These are phyloP conservation scores for Trametes gibbosa DNA, from an alignment of 768 basidiomycete genomes.

Conservation along the genomic window DNA sequence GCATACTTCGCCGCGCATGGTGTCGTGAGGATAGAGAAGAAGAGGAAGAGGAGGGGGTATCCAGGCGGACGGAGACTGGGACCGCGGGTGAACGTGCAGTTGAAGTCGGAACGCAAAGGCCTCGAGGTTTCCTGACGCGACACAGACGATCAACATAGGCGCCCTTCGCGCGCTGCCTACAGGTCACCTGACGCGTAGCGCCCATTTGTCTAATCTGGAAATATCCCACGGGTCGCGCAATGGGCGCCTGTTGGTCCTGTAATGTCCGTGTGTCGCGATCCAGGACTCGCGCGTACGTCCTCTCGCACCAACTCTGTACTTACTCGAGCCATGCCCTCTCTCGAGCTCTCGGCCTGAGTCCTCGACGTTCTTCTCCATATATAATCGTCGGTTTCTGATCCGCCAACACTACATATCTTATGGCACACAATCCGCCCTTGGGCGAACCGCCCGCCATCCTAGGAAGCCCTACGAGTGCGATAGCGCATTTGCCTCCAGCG, in stretches of 20 bases:
- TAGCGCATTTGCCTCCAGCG: background rate
- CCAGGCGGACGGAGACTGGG: slow-evolving; percentile 10
- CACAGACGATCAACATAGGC: background rate
- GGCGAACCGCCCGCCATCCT: slow-evolving; percentile 3
- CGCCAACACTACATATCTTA: background rate
- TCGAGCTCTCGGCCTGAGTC: too few relatives aligned
- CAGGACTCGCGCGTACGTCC: too few relatives aligned
- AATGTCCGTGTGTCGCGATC: slow-evolving; percentile 5
- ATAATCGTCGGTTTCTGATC: too few relatives aligned
- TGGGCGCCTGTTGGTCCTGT: background rate
- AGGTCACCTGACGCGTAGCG: too few relatives aligned
- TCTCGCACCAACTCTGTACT: too few relatives aligned
- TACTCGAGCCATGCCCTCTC: too few relatives aligned
- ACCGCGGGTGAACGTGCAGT: slow-evolving; percentile 10
- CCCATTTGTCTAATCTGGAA: background rate
- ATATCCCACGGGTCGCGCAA: slow-evolving; percentile 6
- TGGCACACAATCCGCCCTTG: slow-evolving; percentile 4
- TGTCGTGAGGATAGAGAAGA: slow-evolving; percentile 9
- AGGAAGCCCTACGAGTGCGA: slow-evolving; percentile 10
- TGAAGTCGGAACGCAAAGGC: slow-evolving; percentile 3
- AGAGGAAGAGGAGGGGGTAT: slow-evolving; percentile 15
- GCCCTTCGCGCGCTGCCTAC: slow-evolving; percentile 6
- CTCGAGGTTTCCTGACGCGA: slow-evolving; percentile 19
- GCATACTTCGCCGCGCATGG: slow-evolving; percentile 75
- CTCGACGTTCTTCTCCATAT: too few relatives aligned